These are phyloP conservation scores for Oryza australiensis DNA, from an alignment of 176 grass and related monocot species.

Conservation along the genomic window DNA sequence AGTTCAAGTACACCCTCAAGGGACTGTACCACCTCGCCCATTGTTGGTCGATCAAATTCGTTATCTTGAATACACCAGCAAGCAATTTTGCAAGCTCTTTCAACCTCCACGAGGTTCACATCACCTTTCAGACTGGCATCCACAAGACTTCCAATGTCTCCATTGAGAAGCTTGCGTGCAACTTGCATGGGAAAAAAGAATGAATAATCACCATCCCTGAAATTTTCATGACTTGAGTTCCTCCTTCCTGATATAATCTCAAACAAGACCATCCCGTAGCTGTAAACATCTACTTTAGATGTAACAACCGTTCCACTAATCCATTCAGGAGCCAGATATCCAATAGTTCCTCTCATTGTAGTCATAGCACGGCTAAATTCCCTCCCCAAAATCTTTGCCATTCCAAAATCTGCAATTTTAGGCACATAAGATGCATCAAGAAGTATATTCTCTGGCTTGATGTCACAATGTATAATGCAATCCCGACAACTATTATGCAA, in stretches of 20 bases:
- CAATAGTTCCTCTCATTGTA: constrained; percentile 39
- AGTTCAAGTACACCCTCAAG: constrained; percentile 43
- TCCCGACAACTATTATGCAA: constrained; percentile 55
- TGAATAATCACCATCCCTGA: background rate
- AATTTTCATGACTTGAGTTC: background rate
- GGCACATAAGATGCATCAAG: constrained; percentile 7
- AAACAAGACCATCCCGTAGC: constrained; percentile 36
- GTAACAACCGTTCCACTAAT: constrained; percentile 25
- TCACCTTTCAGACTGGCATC: constrained; percentile 27
- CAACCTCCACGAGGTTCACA: constrained; percentile 20
- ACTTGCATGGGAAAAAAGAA: constrained; percentile 35
- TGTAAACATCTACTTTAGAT: constrained; percentile 41
- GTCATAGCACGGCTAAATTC: constrained; percentile 36
- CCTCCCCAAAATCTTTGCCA: constrained; percentile 44
- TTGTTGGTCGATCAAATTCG: constrained; percentile 43
- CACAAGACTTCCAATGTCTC: constrained; percentile 24
- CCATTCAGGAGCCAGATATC: constrained; percentile 46
- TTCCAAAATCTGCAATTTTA: constrained; percentile 47
- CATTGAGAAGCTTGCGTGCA: constrained; percentile 9
- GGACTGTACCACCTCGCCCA: constrained; percentile 42
- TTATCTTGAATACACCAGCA: constrained; percentile 49
- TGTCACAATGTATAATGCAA: constrained; percentile 45
- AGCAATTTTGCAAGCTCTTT: constrained; percentile 35
- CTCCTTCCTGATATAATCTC: constrained; percentile 41
- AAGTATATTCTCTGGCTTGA: constrained; percentile 40